Evolutionary conservation across 805 yeast genomes (phyloP).

Genomic region (Ogataea degrootiae): DNA sequence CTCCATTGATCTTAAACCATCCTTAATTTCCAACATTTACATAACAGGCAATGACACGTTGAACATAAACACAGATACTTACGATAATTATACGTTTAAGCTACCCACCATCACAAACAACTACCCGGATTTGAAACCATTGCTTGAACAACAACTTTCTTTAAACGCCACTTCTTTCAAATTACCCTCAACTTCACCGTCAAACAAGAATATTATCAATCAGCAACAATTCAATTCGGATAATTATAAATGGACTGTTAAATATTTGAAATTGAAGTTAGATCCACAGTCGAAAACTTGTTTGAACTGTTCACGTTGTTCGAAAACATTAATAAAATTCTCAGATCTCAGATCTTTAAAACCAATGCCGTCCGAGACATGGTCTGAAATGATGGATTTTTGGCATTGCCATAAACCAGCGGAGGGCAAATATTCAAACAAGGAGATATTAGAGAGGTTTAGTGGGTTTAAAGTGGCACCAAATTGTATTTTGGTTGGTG

Average conservation of each 20-base stretch:
- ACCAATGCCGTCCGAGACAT: conserved; percentile 85
- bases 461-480: conserved; percentile 41
- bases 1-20: conserved; percentile 2
- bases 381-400: conserved; percentile 95
- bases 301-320: conserved; percentile 19
- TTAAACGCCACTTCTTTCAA: background rate
- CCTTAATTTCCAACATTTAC: background rate
- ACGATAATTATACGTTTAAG: background rate
- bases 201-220: conserved; percentile 3
- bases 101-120: conserved; percentile 4
- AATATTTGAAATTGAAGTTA: conserved; percentile 5
- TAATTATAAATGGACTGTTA: conserved; percentile 22
- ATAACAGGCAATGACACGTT: background rate
- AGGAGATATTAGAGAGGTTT: conserved; percentile 27
- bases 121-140: conserved; percentile 1
- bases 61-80: background rate
- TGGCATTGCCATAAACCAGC: conserved; percentile 94
- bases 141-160: too few relatives aligned
- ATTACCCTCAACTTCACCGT: background rate
- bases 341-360: conserved; percentile 29
- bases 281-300: background rate
- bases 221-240: conserved; percentile 4
- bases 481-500: conserved; percentile 47
- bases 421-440: conserved; percentile 14
- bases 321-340: conserved; percentile 26